A percentile compares a stretch with the other conserved stretches of the same genome.
phyloP scores from a whole-genome alignment of 2,329 filamentous ascomycete species.

The Venturia aucupariae region DNA sequence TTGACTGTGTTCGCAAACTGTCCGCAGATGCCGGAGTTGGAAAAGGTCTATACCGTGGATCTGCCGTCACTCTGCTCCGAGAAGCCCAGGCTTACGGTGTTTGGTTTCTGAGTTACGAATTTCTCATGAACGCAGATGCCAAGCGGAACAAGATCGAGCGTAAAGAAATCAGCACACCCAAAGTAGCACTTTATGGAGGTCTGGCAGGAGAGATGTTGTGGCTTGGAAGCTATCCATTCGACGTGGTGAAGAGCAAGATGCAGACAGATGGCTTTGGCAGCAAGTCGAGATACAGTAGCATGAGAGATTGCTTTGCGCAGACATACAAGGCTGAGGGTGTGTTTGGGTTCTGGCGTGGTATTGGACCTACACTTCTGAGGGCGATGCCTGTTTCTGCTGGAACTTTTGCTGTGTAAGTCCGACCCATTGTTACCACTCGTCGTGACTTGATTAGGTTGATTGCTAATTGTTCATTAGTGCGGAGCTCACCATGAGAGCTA shows the following conservation, averaged over 20 bases:
- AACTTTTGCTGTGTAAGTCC: constrained; percentile 72
- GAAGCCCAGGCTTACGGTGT: constrained; percentile 92
- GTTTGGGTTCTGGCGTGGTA: constrained; percentile 87
- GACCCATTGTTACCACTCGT: background rate
- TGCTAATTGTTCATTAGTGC: constrained; percentile 18
- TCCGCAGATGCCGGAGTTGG: constrained; percentile 55
- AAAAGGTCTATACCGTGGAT: constrained; percentile 74
- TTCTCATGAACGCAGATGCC: constrained; percentile 86
- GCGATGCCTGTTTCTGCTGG: constrained; percentile 96
- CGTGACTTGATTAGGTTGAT: background rate
- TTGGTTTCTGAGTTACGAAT: constrained; percentile 95
- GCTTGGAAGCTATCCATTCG: constrained; percentile 88
- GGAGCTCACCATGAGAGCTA: constrained; percentile 30
- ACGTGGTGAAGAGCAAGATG: constrained; percentile 99
- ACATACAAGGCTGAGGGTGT: constrained; percentile 69
- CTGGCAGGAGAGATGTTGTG: constrained; percentile 89
- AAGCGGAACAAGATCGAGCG: constrained; percentile 65
- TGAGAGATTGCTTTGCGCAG: constrained; percentile 83
- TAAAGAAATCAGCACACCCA: constrained; percentile 69
- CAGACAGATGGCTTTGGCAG: constrained; percentile 86
- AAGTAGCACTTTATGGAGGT: constrained; percentile 87
- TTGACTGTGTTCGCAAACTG: constrained; percentile 86
- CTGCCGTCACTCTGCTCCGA: constrained; percentile 73
- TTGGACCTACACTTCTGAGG: constrained; percentile 80
- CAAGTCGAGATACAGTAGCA: constrained; percentile 62